Evolutionary conservation across 768 basidiomycete genomes (phyloP).

Genomic region (Mycena maculata): DNA sequence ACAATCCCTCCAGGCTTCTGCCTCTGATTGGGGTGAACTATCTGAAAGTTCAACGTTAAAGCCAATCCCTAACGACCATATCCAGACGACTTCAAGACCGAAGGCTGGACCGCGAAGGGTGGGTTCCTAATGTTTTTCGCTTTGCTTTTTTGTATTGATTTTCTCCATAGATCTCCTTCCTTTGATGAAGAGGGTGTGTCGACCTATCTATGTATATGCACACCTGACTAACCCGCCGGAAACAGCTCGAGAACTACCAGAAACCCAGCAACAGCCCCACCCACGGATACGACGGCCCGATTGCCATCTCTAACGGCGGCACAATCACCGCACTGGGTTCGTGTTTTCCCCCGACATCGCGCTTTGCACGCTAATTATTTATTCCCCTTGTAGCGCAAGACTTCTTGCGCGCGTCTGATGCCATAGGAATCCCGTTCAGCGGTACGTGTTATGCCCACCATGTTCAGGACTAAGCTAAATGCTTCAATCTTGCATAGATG

Average conservation of each 20-base stretch:
- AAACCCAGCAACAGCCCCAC: slow-evolving; percentile 75
- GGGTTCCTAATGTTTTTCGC: slow-evolving; percentile 13
- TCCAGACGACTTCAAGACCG: slow-evolving; percentile 78
- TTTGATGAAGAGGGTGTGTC: slow-evolving; percentile 72
- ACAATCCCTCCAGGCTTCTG: slow-evolving; percentile 61
- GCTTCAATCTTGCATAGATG: slow-evolving; percentile 53
- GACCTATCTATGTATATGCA: not conserved
- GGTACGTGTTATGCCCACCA: slow-evolving; percentile 51
- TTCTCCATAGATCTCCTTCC: slow-evolving; percentile 65
- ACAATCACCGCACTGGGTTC: slow-evolving; percentile 61
- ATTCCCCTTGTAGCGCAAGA: slow-evolving; percentile 60
- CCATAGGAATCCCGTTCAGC: slow-evolving; percentile 72
- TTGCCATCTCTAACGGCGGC: slow-evolving; percentile 79
- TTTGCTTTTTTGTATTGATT: slow-evolving; percentile 1
- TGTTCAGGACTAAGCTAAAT: not conserved
- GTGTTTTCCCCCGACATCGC: not conserved
- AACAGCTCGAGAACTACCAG: slow-evolving; percentile 79
- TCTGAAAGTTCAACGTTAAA: not conserved
- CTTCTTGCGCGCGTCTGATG: slow-evolving; percentile 72
- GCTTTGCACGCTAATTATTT: not conserved
- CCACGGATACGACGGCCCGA: slow-evolving; percentile 80
- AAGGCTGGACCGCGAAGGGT: slow-evolving; percentile 77
- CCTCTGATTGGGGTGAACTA: slow-evolving; percentile 73
- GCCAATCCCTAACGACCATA: slow-evolving; percentile 31
- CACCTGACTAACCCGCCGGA: slow-evolving; percentile 1